Conservation (phyloP, 441 rosid species). For the Theobroma grandiflorum region DNA sequence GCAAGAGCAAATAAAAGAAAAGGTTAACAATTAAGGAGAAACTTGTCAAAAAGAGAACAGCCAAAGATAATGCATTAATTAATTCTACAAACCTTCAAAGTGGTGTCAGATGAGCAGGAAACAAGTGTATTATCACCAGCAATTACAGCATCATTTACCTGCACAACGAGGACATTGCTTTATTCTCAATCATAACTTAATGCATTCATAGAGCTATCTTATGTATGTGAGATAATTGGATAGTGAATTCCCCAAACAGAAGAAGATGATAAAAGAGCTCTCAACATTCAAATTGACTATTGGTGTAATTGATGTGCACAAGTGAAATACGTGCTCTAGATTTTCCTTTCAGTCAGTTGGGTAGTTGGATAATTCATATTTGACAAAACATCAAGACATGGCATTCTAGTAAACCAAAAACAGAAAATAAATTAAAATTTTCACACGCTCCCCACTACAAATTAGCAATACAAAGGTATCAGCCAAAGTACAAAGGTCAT, state of each 20-base stretch:
- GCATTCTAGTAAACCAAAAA: conserved; percentile 4
- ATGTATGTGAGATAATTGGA: not conserved
- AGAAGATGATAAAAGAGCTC: not conserved
- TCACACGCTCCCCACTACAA: not conserved
- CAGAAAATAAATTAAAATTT: conserved; percentile 7
- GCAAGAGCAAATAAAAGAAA: conserved; percentile 26
- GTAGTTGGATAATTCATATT: not conserved
- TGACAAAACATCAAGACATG: conserved; percentile 13
- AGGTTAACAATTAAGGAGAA: conserved; percentile 19
- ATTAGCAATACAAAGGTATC: not conserved
- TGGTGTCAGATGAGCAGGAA: conserved; percentile 98
- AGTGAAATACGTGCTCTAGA: conserved; percentile 7
- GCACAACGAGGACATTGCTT: conserved; percentile 31
- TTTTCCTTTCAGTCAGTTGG: not conserved
- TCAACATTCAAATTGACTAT: conserved; percentile 27
- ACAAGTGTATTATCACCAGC: conserved; percentile 86
- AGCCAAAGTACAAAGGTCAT: not conserved
- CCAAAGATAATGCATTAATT: not conserved
- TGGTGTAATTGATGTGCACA: conserved; percentile 6
- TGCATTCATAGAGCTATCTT: not conserved
- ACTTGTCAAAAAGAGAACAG: conserved; percentile 26
- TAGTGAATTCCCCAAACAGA: not conserved
- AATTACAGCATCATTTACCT: conserved; percentile 96
- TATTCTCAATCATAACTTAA: conserved; percentile 16
- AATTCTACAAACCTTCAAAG: conserved; percentile 77